Evolutionary conservation across 352 stramenopile species (phyloP), one percentile per base, ranked within the genome.

Genomic region (Phytopythium montanum): DNA sequence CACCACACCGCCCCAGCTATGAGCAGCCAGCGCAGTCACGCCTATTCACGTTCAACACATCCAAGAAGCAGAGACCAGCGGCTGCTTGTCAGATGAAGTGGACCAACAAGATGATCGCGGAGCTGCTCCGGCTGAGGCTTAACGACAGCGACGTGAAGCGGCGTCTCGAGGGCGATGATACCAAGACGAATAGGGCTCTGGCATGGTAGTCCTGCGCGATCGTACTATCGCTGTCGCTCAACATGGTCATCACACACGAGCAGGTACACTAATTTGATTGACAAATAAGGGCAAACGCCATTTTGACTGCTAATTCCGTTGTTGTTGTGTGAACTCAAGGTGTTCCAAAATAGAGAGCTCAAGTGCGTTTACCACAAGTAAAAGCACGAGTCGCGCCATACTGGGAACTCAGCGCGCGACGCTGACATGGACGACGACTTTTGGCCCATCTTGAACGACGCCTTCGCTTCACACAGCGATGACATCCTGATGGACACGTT

Each of bases 151-250:
- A 49, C 21, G 56, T 62, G 2, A 56, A 62, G 44, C 56, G 23
- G 5, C 44, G 56, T 18, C 46, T 62, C 3, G 56, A 62, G 31
- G 23, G n/a, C 29, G 44, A 29, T 19, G 31, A 56, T 10, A 62
- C 45, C 19, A 62, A 62, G 36, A 46, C 46, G 1, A 26, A 62
- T 31, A 62, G 23, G 19, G 45, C 56, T 18, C 46, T 52, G 25
- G 46, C 31, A 5, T 62, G 45, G 56, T 45, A 62, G 36, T n/a
- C 33, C 13, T 65, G 59, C 34, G 59, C 50, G 13, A 65, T 38
- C 25, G 33, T 60, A 14, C 59, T 65, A 4, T 65, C 51, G 7
- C 51, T 56, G 25, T 39, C 39, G 5, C 21, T 60, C 12, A 42
- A 23, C 1, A 34, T 65, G 5, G 50, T 65, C 1, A 31, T 65